Evolutionary conservation across 768 basidiomycete genomes (phyloP).

Genomic region (Galerina marginata): DNA sequence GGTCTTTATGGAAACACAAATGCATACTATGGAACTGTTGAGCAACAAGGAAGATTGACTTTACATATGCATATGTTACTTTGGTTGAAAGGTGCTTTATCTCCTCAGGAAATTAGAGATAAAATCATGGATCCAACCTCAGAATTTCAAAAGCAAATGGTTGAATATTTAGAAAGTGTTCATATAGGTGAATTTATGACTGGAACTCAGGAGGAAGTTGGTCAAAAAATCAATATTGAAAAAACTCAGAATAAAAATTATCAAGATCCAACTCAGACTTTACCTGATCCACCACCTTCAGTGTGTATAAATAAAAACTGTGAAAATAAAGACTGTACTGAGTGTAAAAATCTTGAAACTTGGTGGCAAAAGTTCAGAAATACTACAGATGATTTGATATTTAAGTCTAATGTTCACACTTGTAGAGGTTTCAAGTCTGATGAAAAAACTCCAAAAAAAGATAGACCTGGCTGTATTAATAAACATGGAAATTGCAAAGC

Average conservation of each 20-base stretch:
- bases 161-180: constrained; percentile 27
- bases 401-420: constrained; percentile 33
- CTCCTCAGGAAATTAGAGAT: constrained; percentile 36
- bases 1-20: constrained; percentile 31
- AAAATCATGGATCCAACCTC: too few relatives aligned
- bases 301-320: constrained; percentile 10
- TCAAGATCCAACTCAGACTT: too few relatives aligned
- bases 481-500: too few relatives aligned
- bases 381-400: constrained; percentile 32
- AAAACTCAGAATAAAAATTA: neutral
- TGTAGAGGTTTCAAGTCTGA: too few relatives aligned
- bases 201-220: constrained; percentile 29
- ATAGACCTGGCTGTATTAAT: too few relatives aligned
- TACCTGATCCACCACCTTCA: constrained; percentile 6
- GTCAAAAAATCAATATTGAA: neutral
- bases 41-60: constrained; percentile 34
- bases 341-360: constrained; percentile 3
- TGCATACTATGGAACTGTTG: constrained; percentile 30
- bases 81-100: constrained; percentile 13
- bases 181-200: constrained; percentile 35
- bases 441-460: too few relatives aligned
- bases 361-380: constrained; percentile 26
- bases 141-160: too few relatives aligned
- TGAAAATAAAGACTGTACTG: constrained; percentile 2
- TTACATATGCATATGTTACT: constrained; percentile 37